Evolutionary conservation across 2,329 filamentous ascomycete genomes (phyloP).

Genomic region (Colletotrichum nymphaeae): DNA sequence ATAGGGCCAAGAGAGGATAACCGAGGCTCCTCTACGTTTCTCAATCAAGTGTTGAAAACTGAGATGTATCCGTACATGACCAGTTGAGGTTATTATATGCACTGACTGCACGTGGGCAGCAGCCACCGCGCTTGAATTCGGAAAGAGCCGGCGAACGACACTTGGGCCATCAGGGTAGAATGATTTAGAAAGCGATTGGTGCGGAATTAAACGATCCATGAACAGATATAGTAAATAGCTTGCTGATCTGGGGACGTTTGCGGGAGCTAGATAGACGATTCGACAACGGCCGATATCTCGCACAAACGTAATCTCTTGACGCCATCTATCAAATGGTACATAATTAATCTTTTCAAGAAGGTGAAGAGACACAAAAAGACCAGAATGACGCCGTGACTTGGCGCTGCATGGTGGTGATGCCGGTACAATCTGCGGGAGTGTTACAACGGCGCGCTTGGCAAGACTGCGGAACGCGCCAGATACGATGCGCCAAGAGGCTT

Average conservation of each 20-base stretch:
- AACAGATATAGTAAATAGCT: neutral
- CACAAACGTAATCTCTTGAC: constrained; percentile 31
- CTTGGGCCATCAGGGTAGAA: neutral
- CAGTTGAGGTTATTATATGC: neutral
- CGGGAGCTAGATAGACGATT: neutral
- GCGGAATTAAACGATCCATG: neutral
- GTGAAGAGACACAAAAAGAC: neutral
- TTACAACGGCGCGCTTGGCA: constrained; percentile 31
- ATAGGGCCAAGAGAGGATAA: too few species aligned
- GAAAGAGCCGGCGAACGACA: neutral
- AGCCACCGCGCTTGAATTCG: neutral
- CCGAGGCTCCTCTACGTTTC: too few species aligned
- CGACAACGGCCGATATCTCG: constrained; percentile 11
- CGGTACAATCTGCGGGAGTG: constrained; percentile 8
- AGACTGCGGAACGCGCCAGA: constrained; percentile 3
- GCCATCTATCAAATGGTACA: constrained; percentile 15
- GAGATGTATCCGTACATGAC: too few species aligned
- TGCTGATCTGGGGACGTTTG: neutral
- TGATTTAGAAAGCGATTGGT: neutral
- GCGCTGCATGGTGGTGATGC: constrained; percentile 8
- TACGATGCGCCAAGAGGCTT: constrained; percentile 9
- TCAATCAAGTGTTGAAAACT: too few species aligned
- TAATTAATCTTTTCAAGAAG: constrained; percentile 20
- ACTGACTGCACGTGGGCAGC: neutral
- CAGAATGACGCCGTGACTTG: constrained; percentile 26